Evolutionary conservation across 2,329 filamentous ascomycete genomes (phyloP).

Genomic region (Magnaporthales sp.): DNA sequence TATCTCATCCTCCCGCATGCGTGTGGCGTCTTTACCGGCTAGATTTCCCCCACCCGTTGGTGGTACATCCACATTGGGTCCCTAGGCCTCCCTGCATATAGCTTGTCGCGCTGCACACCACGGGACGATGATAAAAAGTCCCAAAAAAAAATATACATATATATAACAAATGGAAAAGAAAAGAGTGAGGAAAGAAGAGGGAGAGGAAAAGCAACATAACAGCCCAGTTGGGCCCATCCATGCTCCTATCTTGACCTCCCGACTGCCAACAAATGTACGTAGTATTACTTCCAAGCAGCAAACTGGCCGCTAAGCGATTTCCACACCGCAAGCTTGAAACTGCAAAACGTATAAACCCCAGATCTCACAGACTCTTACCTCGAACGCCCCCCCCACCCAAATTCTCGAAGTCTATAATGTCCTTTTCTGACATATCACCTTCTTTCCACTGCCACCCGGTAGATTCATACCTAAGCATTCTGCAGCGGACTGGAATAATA

Average conservation of each 20-base stretch:
- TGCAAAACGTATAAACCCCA: not conserved
- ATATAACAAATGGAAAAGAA: not conserved
- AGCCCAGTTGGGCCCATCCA: not conserved
- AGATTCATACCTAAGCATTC: not conserved
- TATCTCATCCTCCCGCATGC: conserved; percentile 1
- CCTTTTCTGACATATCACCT: not conserved
- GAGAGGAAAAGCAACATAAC: not conserved
- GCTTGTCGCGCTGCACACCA: not conserved
- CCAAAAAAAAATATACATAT: not conserved
- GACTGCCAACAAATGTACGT: not conserved
- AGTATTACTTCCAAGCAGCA: not conserved
- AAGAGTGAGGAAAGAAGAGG: not conserved
- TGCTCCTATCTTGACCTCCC: not conserved
- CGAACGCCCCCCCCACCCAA: not conserved
- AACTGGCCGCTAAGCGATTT: not conserved
- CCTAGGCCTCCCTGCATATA: not conserved
- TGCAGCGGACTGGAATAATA: not conserved
- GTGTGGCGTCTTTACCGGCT: not conserved
- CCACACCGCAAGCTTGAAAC: not conserved
- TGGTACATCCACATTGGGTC: not conserved
- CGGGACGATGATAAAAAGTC: not conserved
- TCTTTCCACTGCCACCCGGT: not conserved
- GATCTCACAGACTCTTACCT: not conserved
- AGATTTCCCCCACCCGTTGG: not conserved
- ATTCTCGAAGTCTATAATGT: not conserved